phyloP scores from a whole-genome alignment of 345 rosid species.

The Citrus unshiu region DNA sequence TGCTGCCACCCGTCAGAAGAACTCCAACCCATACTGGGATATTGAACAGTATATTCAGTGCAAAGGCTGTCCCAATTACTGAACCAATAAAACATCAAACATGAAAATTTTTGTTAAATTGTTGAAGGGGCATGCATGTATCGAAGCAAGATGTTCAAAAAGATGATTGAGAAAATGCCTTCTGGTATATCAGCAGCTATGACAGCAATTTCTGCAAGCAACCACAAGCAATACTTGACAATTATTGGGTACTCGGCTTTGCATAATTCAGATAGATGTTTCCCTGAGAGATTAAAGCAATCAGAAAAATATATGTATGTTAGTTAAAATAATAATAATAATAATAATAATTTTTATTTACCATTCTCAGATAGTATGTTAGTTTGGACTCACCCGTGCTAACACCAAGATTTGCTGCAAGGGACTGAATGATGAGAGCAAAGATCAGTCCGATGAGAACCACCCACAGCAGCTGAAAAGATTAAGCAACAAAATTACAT shows the following conservation, averaged over 20 bases:
- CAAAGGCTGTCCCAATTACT: constrained; percentile 73
- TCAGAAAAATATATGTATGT: background rate
- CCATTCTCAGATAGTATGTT: background rate
- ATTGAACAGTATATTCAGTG: constrained; percentile 44
- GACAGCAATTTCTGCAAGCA: constrained; percentile 60
- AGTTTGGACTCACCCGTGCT: constrained; percentile 43
- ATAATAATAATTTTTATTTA: no score
- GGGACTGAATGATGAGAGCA: constrained; percentile 68
- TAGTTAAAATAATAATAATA: background rate
- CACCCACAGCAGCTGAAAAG: constrained; percentile 59
- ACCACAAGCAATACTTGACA: constrained; percentile 57
- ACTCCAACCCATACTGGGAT: constrained; percentile 61
- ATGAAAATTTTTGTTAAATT: background rate
- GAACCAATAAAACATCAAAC: background rate
- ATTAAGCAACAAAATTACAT: background rate
- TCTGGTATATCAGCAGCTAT: constrained; percentile 82
- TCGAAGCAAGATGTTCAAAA: background rate
- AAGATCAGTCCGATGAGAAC: constrained; percentile 52
- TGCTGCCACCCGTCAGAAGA: constrained; percentile 50
- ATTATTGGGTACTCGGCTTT: constrained; percentile 57
- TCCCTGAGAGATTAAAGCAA: constrained; percentile 33
- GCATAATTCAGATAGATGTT: constrained; percentile 63
- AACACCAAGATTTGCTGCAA: constrained; percentile 70
- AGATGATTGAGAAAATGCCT: constrained; percentile 27
- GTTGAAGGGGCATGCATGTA: background rate